These are phyloP conservation scores for Protomyces lactucae-debilis DNA, from an alignment of 1,139 yeast species.

Conservation along the genomic window DNA sequence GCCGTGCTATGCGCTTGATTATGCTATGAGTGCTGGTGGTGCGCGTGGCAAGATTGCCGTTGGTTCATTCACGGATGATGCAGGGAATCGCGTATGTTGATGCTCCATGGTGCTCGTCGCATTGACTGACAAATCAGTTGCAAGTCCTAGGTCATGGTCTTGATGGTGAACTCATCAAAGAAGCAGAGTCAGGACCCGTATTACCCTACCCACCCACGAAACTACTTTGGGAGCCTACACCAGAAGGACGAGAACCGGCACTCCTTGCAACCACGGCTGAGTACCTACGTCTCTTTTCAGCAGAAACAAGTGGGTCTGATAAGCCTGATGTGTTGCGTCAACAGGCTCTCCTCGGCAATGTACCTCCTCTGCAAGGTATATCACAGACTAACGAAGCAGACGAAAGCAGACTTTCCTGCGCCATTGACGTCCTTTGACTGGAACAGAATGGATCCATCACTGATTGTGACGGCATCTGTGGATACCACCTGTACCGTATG, in stretches of 20 bases:
- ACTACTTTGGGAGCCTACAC: constrained; percentile 25
- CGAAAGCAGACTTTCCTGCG: constrained; percentile 33
- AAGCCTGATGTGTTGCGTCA: constrained; percentile 9
- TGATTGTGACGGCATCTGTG: constrained; percentile 77
- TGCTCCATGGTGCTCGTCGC: neutral
- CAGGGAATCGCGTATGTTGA: constrained; percentile 2
- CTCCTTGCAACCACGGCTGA: constrained; percentile 27
- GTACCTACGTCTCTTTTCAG: constrained; percentile 18
- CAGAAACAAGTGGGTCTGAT: neutral
- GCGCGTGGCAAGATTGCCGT: constrained; percentile 19
- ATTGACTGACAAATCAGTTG: neutral
- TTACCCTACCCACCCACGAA: constrained; percentile 26
- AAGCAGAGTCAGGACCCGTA: constrained; percentile 18
- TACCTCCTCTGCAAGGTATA: neutral
- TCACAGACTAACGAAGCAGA: neutral
- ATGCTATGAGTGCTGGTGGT: constrained; percentile 11
- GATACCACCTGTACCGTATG: constrained; percentile 97
- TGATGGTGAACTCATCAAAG: constrained; percentile 14
- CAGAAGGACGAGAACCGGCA: constrained; percentile 2
- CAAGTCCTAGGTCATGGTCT: constrained; percentile 14
- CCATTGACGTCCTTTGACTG: constrained; percentile 94
- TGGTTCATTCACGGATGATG: constrained; percentile 24
- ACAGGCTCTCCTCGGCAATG: constrained; percentile 22
- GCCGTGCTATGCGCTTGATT: constrained; percentile 25
- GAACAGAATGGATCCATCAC: constrained; percentile 66